These are phyloP conservation scores for Clitoria ternatea DNA, from an alignment of 306 rosid species.

Conservation along the genomic window DNA sequence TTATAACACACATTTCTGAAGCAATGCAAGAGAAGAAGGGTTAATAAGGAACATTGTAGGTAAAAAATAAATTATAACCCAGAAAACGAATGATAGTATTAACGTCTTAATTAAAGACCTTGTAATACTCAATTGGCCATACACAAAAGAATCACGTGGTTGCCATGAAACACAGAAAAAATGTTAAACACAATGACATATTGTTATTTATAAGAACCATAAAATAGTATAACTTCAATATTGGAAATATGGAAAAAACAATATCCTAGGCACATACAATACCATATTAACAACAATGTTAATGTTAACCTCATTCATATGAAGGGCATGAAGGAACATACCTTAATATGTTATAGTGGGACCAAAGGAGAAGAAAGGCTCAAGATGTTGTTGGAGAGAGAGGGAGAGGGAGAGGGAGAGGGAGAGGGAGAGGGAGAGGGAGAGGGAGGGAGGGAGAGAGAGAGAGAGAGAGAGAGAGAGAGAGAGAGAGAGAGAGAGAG, in stretches of 20 bases:
- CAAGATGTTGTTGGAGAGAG: slow-evolving; percentile 19
- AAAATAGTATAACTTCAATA: background rate
- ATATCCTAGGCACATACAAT: background rate
- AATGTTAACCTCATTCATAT: background rate
- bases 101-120: background rate
- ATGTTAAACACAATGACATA: background rate
- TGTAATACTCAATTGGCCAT: background rate
- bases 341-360: slow-evolving; percentile 37
- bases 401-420: background rate
- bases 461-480: slow-evolving; percentile 1
- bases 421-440: slow-evolving; percentile 16
- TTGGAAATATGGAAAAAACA: too few relatives aligned
- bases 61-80: background rate
- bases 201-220: background rate
- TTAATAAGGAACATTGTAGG: background rate
- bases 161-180: background rate
- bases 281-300: background rate
- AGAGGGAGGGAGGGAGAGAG: slow-evolving; percentile 5
- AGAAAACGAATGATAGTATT: background rate
- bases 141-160: background rate
- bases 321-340: slow-evolving; percentile 13
- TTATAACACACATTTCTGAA: background rate
- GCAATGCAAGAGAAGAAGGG: background rate
- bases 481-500: background rate
- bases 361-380: slow-evolving; percentile 24